A percentile compares a stretch with the other conserved stretches of the same genome.
phyloP scores from a whole-genome alignment of 2,329 filamentous ascomycete species.

The Xylariaceae sp. region DNA sequence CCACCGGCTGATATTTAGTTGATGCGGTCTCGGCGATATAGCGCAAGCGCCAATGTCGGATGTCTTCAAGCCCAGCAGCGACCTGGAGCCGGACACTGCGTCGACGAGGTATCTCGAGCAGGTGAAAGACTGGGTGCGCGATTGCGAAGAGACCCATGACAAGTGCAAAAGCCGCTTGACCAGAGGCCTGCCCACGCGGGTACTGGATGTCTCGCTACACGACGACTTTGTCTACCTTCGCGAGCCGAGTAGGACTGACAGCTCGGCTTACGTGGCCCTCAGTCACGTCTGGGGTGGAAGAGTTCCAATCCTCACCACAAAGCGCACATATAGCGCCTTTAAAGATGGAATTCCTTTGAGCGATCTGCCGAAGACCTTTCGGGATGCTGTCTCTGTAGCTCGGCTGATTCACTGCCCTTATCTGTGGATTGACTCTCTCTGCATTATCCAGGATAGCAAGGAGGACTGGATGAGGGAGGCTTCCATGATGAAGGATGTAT shows the following conservation, averaged over 20 bases:
- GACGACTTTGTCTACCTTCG: constrained; percentile 9
- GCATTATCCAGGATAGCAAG: constrained; percentile 21
- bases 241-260: constrained; percentile 5
- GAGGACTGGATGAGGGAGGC: constrained; percentile 22
- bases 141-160: constrained; percentile 9
- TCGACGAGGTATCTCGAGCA: constrained; percentile 9
- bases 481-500: constrained; percentile 10
- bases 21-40: too few relatives aligned
- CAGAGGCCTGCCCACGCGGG: constrained; percentile 9
- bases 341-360: constrained; percentile 11
- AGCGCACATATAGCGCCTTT: constrained; percentile 3
- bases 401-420: too few relatives aligned
- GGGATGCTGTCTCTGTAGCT: constrained; percentile 13
- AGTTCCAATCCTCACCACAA: constrained; percentile 9
- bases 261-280: constrained; percentile 8
- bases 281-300: constrained; percentile 14
- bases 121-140: constrained; percentile 10
- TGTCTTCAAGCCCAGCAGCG: constrained; percentile 8
- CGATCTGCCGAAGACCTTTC: constrained; percentile 11
- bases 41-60: constrained; percentile 7
- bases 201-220: constrained; percentile 10
- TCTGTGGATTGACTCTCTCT: constrained; percentile 26
- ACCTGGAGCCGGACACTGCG: constrained; percentile 9
- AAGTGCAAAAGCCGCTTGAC: constrained; percentile 7
- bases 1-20: too few relatives aligned